Evolutionary conservation across 2,329 filamentous ascomycete species (phyloP).

Genomic region (Herpotrichia juniperi): DNA sequence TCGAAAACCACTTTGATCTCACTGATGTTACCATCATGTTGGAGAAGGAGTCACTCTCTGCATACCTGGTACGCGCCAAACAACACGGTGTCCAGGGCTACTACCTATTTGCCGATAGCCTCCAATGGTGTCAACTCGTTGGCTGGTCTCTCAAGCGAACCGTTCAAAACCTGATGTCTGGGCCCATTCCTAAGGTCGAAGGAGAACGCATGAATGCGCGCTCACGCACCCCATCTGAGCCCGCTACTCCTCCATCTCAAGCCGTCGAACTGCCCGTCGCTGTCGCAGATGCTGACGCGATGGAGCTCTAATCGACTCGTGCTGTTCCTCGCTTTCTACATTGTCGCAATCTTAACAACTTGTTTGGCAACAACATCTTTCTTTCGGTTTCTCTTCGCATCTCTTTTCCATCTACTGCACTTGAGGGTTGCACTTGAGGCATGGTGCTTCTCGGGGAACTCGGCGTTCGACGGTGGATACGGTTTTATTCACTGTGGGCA

Average conservation of each 20-base stretch:
- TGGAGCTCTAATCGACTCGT: conserved; percentile 39
- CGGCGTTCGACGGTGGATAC: conserved; percentile 41
- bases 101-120: conserved; percentile 56
- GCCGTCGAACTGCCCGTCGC: conserved; percentile 23
- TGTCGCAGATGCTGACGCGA: conserved; percentile 34
- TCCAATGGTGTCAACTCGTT: conserved; percentile 55
- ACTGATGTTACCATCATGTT: conserved; percentile 56
- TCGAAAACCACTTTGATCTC: conserved; percentile 75
- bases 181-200: conserved; percentile 43
- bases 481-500: conserved; percentile 35
- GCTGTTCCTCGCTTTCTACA: neutral
- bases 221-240: conserved; percentile 40
- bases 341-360: conserved; percentile 15
- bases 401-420: conserved; percentile 26
- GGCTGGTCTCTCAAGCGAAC: conserved; percentile 46
- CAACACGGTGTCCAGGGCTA: conserved; percentile 53
- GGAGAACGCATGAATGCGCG: conserved; percentile 46
- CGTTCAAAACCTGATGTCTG: conserved; percentile 43
- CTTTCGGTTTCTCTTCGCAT: conserved; percentile 27
- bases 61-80: conserved; percentile 54
- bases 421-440: conserved; percentile 25
- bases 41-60: conserved; percentile 55
- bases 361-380: conserved; percentile 28
- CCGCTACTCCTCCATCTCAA: conserved; percentile 29
- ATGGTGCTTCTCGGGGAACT: conserved; percentile 33